phyloP scores from a whole-genome alignment of 2,329 filamentous ascomycete genomes.

The Aspergillaceae sp. region DNA sequence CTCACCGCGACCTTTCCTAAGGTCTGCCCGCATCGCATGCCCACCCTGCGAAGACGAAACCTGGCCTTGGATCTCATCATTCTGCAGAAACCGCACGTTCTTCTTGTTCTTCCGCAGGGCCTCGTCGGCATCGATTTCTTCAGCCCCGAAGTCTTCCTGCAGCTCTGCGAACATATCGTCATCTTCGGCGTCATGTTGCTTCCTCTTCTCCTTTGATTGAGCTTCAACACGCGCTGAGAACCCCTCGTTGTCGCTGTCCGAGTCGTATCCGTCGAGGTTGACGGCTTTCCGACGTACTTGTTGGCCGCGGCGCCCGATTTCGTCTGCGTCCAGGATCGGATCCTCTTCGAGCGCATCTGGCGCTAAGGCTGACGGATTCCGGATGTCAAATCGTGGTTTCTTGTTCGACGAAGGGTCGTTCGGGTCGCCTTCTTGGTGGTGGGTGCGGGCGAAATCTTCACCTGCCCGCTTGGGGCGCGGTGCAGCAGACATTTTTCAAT shows the following conservation, averaged over 20 bases:
- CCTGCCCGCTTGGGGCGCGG: constrained; percentile 75
- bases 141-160: constrained; percentile 50
- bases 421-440: constrained; percentile 48
- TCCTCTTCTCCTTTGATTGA: constrained; percentile 36
- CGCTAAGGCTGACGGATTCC: constrained; percentile 86
- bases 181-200: constrained; percentile 33
- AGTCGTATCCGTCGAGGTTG: constrained; percentile 94
- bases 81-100: constrained; percentile 51
- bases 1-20: constrained; percentile 44
- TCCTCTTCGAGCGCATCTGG: constrained; percentile 69
- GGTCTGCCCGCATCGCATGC: constrained; percentile 51
- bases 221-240: constrained; percentile 67
- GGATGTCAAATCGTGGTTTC: constrained; percentile 84
- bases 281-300: constrained; percentile 85
- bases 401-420: constrained; percentile 49
- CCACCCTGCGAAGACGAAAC: constrained; percentile 65
- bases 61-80: constrained; percentile 68
- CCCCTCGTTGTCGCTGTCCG: constrained; percentile 82
- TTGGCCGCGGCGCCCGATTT: constrained; percentile 66
- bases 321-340: constrained; percentile 76
- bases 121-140: constrained; percentile 45
- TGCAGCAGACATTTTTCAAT: constrained; percentile 47
- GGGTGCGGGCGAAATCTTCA: constrained; percentile 69
- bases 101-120: constrained; percentile 53
- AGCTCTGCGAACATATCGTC: constrained; percentile 76